Base-by-base conservation (phyloP, 495 filamentous ascomycete species). In the Stereocaulon alpinum region DNA sequence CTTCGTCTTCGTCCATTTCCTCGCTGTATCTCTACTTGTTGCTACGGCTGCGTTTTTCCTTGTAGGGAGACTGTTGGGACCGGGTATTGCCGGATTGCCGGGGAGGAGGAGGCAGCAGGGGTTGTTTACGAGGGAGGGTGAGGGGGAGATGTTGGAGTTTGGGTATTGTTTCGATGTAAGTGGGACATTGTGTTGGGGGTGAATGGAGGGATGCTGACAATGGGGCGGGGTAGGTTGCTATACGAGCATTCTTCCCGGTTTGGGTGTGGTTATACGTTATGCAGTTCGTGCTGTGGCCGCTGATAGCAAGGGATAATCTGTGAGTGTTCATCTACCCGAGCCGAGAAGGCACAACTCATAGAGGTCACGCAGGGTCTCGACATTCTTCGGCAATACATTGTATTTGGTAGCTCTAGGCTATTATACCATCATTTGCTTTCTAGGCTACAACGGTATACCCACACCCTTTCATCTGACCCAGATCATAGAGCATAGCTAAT, bases 161-260 rank as follows among this genome's bases (percentile, higher is more conserved):
- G 86, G 86, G 66, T 89, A 89, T 67, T 88, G 86, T 67, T 88
- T 88, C 69, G 86, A 89, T 72, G 84, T 86, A 64, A 65, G 80
- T 68, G 32, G 45, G 5, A 4, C 1, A 14, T 18, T 47, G n/a
- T 37, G 24, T 40, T 32, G 17, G 51, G 43, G 15, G 34, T 22
- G 29, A 47, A 44, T 22, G 3, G 14, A 37, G 47, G 29, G 3
- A 55, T 29, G 29, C 47, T 62, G 45, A 61, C 42, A n/a, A 27
- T 34, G 6, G 6, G 9, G 27, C 32, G 6, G 14, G 40, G 37
- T 56, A 85, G 83, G 84, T 87, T 40, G 80, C 85, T 6, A 87
- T 86, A 57, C 77, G 86, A 40, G 84, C 85, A 3, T 89, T 87
- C 71, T 86, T 89, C 66, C 86, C 86, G 2, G 74, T 89, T 41